Evolutionary conservation across 2,329 filamentous ascomycete genomes (phyloP), one percentile per base, ranked within the genome.

Genomic region (Paramyrothecium roridum): DNA sequence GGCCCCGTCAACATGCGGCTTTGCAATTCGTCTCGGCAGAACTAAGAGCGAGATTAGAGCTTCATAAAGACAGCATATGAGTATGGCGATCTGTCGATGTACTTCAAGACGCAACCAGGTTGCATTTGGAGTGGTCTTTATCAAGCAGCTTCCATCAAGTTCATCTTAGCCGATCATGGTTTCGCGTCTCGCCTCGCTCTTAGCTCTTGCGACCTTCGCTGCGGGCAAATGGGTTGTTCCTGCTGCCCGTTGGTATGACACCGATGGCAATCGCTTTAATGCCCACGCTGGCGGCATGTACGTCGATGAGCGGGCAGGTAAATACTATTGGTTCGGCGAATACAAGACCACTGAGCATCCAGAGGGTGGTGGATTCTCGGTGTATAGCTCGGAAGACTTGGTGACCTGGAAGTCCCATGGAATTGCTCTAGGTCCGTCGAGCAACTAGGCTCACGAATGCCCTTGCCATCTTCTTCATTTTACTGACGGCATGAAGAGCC

Each of bases 241-340:
- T 0, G 84, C 83, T 3, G 83, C 75, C 0, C 72, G 82, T 65
- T 87, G 84, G 84, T 75, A 70, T 19, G 84, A 86, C 59, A 87
- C 81, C 0, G 76, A 83, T 3, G 83, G 82, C 1, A 77, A 80
- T n/a, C 65, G 84, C 12, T 78, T 86, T 52, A 86, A 84, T 52
- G 83, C 83, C 1, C 84, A 87, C 63, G 84, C 84, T 2, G 84
- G 84, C 1, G 79, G 77, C 13, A 72, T 87, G 7, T 77, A 77
- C 0, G 65, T 80, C 0, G 81, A 86, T 45, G 67, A 79, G 40
- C 74, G 76, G 8, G 76, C 76, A 0, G 79, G 79, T 17, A 81
- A 76, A 56, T 87, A 84, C 64, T 86, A 79, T 69, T 80, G 78
- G 75, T 86, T 86, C 55, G 84, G 84, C 37, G 84, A 87, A 64